Evolutionary conservation across 2,329 filamentous ascomycete species (phyloP).

Genomic region (Verticillium alfalfae): DNA sequence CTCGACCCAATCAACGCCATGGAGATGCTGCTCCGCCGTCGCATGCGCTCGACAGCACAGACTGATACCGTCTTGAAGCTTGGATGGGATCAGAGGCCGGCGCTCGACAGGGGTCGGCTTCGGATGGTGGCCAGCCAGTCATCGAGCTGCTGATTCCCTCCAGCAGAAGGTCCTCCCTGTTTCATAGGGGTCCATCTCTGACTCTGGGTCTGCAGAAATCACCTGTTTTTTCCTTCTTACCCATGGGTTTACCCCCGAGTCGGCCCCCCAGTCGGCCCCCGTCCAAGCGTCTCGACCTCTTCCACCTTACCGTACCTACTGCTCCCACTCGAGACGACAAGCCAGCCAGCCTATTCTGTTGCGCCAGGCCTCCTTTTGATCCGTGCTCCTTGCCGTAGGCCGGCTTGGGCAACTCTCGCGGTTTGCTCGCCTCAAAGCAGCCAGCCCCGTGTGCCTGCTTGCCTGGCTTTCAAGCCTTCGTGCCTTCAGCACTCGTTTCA

Average conservation of each 20-base stretch:
- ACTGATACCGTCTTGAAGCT: neutral
- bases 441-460: neutral
- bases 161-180: neutral
- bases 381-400: neutral
- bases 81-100: neutral
- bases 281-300: neutral
- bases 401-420: neutral
- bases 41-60: neutral
- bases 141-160: neutral
- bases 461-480: neutral
- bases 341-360: neutral
- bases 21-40: neutral
- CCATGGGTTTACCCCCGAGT: neutral
- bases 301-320: neutral
- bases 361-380: neutral
- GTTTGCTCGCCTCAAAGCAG: neutral
- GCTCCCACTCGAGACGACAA: neutral
- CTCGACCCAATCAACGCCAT: neutral
- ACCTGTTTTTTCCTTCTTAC: constrained; percentile 3
- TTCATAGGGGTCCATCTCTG: neutral
- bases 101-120: neutral
- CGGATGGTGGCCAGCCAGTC: neutral
- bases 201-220: constrained; percentile 11
- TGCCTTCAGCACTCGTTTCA: neutral
- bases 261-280: constrained; percentile 2